Conservation (phyloP, 148 eudicot genomes). For the Nepenthes gracilis region DNA sequence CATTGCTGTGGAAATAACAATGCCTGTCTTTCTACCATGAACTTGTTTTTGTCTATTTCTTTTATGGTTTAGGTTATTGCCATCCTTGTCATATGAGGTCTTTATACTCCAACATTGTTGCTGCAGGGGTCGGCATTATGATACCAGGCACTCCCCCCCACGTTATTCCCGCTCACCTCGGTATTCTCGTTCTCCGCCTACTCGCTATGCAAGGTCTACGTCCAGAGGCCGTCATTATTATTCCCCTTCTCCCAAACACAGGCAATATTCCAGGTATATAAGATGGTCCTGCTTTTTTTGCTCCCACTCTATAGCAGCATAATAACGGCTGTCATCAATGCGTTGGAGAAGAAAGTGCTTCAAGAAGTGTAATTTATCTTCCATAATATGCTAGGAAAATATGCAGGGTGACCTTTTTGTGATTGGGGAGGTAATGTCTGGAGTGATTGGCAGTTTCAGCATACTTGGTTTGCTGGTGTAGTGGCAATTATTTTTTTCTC, state of each 20-base stretch:
- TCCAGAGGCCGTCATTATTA: conserved; percentile 49
- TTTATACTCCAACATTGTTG: background rate
- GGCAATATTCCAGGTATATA: conserved; percentile 43
- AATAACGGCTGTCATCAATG: background rate
- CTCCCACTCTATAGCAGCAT: background rate
- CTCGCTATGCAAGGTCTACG: conserved; percentile 56
- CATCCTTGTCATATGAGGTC: background rate
- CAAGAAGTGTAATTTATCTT: background rate
- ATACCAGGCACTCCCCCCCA: conserved; percentile 71
- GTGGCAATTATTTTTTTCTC: no score
- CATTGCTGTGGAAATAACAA: no score
- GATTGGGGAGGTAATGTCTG: no score
- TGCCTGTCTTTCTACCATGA: no score
- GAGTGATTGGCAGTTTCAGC: no score
- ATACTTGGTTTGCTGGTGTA: no score
- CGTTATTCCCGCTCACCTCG: conserved; percentile 64
- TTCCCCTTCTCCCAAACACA: conserved; percentile 64
- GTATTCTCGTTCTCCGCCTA: conserved; percentile 55
- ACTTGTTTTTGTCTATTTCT: no score
- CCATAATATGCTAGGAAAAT: no score
- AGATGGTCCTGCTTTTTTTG: background rate
- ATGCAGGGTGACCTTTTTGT: no score
- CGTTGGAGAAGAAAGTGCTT: background rate
- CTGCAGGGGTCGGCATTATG: conserved; percentile 40
- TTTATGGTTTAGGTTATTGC: background rate